These are phyloP conservation scores for Colletotrichum falcatum DNA, from an alignment of 2,329 filamentous ascomycete species.

Conservation along the genomic window DNA sequence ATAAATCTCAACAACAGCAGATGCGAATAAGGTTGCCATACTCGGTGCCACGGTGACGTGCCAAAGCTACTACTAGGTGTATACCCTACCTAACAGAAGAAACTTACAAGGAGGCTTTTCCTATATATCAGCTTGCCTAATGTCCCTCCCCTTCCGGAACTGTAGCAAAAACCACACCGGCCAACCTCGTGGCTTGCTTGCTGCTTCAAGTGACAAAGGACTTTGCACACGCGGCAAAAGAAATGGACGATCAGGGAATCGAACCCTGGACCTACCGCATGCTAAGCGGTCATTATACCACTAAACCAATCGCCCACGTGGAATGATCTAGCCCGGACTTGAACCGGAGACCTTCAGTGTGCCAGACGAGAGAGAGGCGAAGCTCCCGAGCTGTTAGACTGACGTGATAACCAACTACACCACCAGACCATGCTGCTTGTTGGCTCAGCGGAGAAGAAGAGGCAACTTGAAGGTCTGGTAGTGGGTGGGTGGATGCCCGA, in stretches of 20 bases:
- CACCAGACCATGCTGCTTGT: conserved; percentile 41
- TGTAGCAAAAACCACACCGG: neutral
- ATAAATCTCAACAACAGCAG: no score
- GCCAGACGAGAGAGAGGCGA: neutral
- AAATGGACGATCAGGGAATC: conserved; percentile 36
- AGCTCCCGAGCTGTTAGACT: conserved; percentile 54
- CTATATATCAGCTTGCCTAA: neutral
- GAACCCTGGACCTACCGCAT: conserved; percentile 38
- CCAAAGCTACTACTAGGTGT: no score
- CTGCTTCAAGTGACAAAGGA: neutral
- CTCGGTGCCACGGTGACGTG: no score
- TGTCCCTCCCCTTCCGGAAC: neutral
- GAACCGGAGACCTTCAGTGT: conserved; percentile 41
- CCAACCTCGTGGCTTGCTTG: neutral
- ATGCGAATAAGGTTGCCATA: no score
- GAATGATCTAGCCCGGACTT: conserved; percentile 39
- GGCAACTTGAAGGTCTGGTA: neutral
- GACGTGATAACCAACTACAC: conserved; percentile 62
- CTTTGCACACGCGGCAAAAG: neutral
- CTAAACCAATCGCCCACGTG: conserved; percentile 32
- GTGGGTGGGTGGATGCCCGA: neutral
- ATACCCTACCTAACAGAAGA: no score
- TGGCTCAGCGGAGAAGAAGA: neutral
- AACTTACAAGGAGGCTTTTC: neutral
- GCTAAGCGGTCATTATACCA: conserved; percentile 41